Evolutionary conservation across 371 early-diverging fungal species (phyloP).

Genomic region (Syncephalastrum monosporum): DNA sequence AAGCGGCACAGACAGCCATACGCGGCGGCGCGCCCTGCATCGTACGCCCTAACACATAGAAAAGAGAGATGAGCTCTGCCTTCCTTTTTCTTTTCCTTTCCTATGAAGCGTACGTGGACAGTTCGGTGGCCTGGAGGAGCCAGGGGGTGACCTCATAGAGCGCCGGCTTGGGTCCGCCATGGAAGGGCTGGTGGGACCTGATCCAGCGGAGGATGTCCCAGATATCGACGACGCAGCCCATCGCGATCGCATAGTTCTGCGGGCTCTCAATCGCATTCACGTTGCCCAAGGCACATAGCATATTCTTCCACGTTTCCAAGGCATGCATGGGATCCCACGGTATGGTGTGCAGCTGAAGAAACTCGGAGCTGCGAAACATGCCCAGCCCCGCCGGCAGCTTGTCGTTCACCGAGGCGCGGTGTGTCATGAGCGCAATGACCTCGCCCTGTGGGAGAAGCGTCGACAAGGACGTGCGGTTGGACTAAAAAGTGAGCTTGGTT

Average conservation of each 20-base stretch:
- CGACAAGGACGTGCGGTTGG: conserved; percentile 44
- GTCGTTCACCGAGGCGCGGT: conserved; percentile 34
- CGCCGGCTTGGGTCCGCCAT: conserved; percentile 52
- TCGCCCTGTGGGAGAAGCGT: conserved; percentile 26
- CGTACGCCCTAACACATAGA: conserved; percentile 38
- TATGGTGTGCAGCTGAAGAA: conserved; percentile 36
- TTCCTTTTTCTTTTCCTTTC: background rate
- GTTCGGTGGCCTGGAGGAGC: conserved; percentile 66
- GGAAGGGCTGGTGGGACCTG: conserved; percentile 59
- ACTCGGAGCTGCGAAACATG: conserved; percentile 44
- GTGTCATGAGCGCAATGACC: conserved; percentile 27
- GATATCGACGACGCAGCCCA: conserved; percentile 65
- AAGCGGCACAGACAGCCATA: conserved; percentile 73
- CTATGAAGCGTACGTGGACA: conserved; percentile 42
- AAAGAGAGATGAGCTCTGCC: background rate
- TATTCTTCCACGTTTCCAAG: conserved; percentile 65
- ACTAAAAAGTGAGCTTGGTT: conserved; percentile 12
- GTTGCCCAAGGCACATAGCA: conserved; percentile 70
- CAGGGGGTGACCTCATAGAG: conserved; percentile 67
- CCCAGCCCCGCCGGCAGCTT: conserved; percentile 37
- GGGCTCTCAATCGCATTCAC: conserved; percentile 61
- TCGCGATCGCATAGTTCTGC: conserved; percentile 66
- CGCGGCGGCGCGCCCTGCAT: conserved; percentile 58
- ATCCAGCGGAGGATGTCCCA: conserved; percentile 64
- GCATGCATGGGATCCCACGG: conserved; percentile 42